Evolutionary conservation across 148 eudicot genomes (phyloP), one percentile per base, ranked within the genome.

Genomic region (Rhododendron vialii): DNA sequence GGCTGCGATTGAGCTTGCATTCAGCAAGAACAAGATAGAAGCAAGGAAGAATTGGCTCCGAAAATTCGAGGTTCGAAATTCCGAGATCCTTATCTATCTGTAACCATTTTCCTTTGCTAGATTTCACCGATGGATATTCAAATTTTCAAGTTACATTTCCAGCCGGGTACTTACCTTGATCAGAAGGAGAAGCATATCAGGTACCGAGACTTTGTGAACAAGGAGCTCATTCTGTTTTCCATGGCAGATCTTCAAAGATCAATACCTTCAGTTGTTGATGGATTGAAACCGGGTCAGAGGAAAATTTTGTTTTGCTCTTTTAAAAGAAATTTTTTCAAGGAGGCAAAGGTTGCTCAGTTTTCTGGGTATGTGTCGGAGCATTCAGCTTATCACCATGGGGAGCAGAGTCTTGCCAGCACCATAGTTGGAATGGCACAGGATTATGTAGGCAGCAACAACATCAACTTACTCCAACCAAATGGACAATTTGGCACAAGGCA

Each of bases 381-480:
- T 83, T 94, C 98, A 3, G 95, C 99, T 71, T 95, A 97, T 85
- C 99, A 97, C 87, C 98, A 97, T 76, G 99, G 99, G 47, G 98
- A 97, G 91, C 92, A 88, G 83, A 94, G 98, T 86, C 92, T 97
- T 82, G 94, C 93, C 41, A 87, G 94, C 51, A 95, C 99, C 11
- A 93, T 97, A 6, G 89, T 97, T 85, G 98, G 99, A 86, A 97
- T 97, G 98, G 99, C 98, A 33, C 99, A 97, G 73, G 88, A 95
- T 86, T 97, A 82, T 88, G 92, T 94, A 17, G 99, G 99, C 26
- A 91, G 96, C 85, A 97, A 97, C 82, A 97, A 97, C 85, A 89
- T 97, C 53, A 95, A 95, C 87, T 92, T 97, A 82, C 82, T 97
- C 43, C 84, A 86, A 87, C 99, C 99, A 45, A 91, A 71, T 80